These are phyloP conservation scores for Hevea brasiliensis DNA, from an alignment of 345 rosid species.

Conservation along the genomic window DNA sequence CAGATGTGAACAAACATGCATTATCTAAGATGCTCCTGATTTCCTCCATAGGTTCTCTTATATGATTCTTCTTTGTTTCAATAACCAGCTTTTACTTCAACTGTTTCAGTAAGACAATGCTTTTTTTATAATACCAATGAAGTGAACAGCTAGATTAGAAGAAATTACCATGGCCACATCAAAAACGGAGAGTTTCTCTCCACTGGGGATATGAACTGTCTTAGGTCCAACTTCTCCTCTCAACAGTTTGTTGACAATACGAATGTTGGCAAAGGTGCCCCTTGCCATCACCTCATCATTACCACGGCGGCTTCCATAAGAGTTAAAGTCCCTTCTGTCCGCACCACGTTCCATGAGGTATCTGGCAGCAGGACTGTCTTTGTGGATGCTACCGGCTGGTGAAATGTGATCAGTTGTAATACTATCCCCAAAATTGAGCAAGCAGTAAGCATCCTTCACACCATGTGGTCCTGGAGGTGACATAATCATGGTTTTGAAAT, in stretches of 20 bases:
- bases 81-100: not conserved
- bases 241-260: constrained; percentile 71
- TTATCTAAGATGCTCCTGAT: not conserved
- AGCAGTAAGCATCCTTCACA: constrained; percentile 85
- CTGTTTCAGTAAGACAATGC: not conserved
- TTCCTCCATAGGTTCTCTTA: not conserved
- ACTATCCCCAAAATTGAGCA: constrained; percentile 83
- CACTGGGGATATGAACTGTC: constrained; percentile 73
- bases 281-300: constrained; percentile 88
- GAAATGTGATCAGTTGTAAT: constrained; percentile 94
- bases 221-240: constrained; percentile 92
- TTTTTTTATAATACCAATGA: not conserved
- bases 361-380: constrained; percentile 86
- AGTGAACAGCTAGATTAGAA: constrained; percentile 1
- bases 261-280: constrained; percentile 83
- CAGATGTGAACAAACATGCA: not conserved
- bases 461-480: constrained; percentile 79
- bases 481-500: constrained; percentile 90
- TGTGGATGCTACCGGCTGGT: constrained; percentile 93
- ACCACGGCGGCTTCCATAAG: constrained; percentile 90
- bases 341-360: constrained; percentile 81
- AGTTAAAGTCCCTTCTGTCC: constrained; percentile 76
- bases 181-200: constrained; percentile 77
- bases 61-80: not conserved
- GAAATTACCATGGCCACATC: constrained; percentile 77